A percentile compares a stretch with the other conserved stretches of the same genome.
phyloP scores from a whole-genome alignment of 2,329 filamentous ascomycete species.

The Aspergillus pseudoterreus region DNA sequence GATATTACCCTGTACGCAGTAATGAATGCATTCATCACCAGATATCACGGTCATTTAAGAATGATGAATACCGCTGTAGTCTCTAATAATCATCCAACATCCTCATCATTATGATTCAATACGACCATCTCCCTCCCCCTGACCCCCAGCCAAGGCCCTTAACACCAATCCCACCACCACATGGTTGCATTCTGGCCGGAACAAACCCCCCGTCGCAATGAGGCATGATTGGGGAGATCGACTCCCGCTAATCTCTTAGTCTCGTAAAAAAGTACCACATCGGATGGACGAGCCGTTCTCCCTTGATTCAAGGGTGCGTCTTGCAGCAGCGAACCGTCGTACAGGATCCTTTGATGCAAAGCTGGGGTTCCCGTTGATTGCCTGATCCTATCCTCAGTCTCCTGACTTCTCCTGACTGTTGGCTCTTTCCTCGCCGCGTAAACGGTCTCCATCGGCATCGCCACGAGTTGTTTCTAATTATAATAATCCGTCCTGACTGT shows the following conservation, averaged over 20 bases:
- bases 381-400: too few species aligned
- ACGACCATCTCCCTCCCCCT: background rate
- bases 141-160: background rate
- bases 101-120: background rate
- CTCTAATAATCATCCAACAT: too few species aligned
- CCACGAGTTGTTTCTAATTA: constrained; percentile 12
- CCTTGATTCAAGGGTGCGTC: background rate
- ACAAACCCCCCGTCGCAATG: background rate
- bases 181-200: background rate
- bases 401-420: background rate
- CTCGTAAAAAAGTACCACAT: background rate
- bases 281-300: background rate
- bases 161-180: background rate
- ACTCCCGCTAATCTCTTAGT: background rate
- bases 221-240: background rate
- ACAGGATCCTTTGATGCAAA: too few species aligned
- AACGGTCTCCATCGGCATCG: too few species aligned
- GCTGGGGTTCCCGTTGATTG: too few species aligned
- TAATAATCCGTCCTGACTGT: constrained; percentile 16
- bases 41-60: too few species aligned
- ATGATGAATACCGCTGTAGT: too few species aligned
- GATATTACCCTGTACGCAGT: too few species aligned
- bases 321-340: too few species aligned
- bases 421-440: background rate
- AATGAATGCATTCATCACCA: background rate